Evolutionary conservation across 2,329 filamentous ascomycete genomes (phyloP).

Genomic region (Lojkania enalia): DNA sequence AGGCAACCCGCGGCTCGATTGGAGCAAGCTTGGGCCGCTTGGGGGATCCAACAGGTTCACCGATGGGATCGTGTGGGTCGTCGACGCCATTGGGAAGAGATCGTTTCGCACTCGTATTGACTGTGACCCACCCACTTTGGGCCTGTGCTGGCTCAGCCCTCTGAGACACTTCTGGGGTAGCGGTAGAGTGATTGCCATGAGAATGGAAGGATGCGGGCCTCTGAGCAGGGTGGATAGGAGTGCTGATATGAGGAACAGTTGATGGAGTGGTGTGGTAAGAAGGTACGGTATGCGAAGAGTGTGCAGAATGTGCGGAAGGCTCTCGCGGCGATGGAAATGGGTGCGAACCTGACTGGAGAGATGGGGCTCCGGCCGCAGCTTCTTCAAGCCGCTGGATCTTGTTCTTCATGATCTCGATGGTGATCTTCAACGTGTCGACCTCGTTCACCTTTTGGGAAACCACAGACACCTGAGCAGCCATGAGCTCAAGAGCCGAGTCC

Average conservation of each 20-base stretch:
- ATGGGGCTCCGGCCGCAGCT: constrained; percentile 2
- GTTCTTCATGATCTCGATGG: constrained; percentile 54
- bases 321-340: constrained; percentile 18
- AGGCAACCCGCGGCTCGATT: constrained; percentile 40
- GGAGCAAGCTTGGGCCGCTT: constrained; percentile 52
- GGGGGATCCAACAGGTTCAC: constrained; percentile 43
- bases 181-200: constrained; percentile 17
- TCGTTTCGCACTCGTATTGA: constrained; percentile 50
- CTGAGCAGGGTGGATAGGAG: constrained; percentile 22
- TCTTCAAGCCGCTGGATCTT: constrained; percentile 48
- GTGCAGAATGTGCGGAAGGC: constrained; percentile 19
- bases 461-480: constrained; percentile 47
- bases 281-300: constrained; percentile 18
- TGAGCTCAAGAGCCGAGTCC: constrained; percentile 49
- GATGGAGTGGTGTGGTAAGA: constrained; percentile 16
- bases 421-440: constrained; percentile 52
- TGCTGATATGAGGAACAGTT: constrained; percentile 17
- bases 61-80: constrained; percentile 27
- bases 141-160: constrained; percentile 20
- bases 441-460: constrained; percentile 51
- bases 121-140: constrained; percentile 48
- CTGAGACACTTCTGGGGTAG: constrained; percentile 24
- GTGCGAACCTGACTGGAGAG: constrained; percentile 6
- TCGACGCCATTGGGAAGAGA: constrained; percentile 41
- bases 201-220: constrained; percentile 19